Evolutionary conservation across 495 filamentous ascomycete genomes (phyloP).

Genomic region (Collariella sp.): DNA sequence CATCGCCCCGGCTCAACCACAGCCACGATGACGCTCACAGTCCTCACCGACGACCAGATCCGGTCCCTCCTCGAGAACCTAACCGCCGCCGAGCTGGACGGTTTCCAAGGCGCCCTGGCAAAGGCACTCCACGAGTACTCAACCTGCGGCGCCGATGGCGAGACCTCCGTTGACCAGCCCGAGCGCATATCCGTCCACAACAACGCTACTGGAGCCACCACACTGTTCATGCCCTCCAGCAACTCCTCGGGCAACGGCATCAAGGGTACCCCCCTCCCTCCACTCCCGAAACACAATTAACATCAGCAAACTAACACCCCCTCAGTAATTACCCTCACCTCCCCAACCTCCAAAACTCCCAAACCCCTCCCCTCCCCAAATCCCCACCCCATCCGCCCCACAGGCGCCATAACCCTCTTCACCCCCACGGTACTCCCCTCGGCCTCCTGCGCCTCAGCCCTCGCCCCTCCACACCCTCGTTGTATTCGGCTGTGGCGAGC

Average conservation of each 20-base stretch:
- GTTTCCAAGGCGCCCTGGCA: slow-evolving; percentile 56
- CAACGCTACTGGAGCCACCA: slow-evolving; percentile 62
- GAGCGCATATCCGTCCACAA: slow-evolving; percentile 60
- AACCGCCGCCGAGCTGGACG: slow-evolving; percentile 57
- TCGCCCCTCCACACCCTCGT: slow-evolving; percentile 63
- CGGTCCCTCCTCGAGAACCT: slow-evolving; percentile 61
- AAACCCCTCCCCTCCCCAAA: slow-evolving; percentile 8
- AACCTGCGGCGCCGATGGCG: slow-evolving; percentile 49
- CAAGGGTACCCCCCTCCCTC: slow-evolving; percentile 33
- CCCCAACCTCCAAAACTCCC: slow-evolving; percentile 13
- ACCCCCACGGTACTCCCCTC: slow-evolving; percentile 53
- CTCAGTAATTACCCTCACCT: slow-evolving; percentile 33
- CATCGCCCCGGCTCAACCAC: not conserved
- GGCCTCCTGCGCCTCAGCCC: slow-evolving; percentile 60
- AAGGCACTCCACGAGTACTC: slow-evolving; percentile 77
- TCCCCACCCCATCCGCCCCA: slow-evolving; percentile 54
- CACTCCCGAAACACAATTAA: not conserved
- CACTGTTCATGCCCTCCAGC: slow-evolving; percentile 84
- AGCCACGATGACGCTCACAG: slow-evolving; percentile 59
- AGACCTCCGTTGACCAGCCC: slow-evolving; percentile 58
- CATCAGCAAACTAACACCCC: not conserved
- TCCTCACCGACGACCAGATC: slow-evolving; percentile 67
- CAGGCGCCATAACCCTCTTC: slow-evolving; percentile 71
- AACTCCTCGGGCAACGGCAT: slow-evolving; percentile 39
- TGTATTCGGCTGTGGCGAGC: slow-evolving; percentile 83